Evolutionary conservation across 1,139 yeast species (phyloP), one percentile per base, ranked within the genome.

Genomic region (Tardiomyces digboiensis): DNA sequence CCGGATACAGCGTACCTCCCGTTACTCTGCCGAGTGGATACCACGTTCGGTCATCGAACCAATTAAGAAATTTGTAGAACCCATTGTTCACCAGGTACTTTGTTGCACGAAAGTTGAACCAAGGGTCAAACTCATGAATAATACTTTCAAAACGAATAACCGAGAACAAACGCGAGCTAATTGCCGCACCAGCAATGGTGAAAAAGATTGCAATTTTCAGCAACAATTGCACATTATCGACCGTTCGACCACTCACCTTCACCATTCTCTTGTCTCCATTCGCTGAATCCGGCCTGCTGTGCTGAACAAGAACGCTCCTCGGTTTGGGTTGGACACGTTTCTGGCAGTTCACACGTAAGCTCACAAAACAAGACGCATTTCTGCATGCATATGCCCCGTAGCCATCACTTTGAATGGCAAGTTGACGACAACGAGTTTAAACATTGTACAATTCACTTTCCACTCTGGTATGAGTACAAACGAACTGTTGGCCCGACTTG

Each of bases 31-130:
- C 99, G 52, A 93, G 73, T 19, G 99, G 99, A 64, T 93, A 93
- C 99, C 99, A 93, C 21, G 98, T 91, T 60, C 96, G 78, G 64
- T 91, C 97, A 63, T 93, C 99, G 59, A 93, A 93, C 98, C 98
- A 93, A 64, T 93, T 93, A 62, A 91, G 74, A 59, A 93, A 93
- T 52, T 88, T 91, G 67, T 88, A 83, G 64, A 78, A 89, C 4
- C 93, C 82, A 61, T 88, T 80, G 44, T 77, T 70, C 18, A 87
- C 95, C 53, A 91, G 74, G 65, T 88, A 87, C 63, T 85, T 85
- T 21, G 98, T 85, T 40, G 98, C 98, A 55, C 98, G 72, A 70
- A 78, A 91, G 65, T 91, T 91, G 74, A 93, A 93, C 98, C 98
- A 91, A 33, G 98, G 97, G 67, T 93, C 98, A 52, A 91, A 91